A percentile compares a stretch with the other conserved stretches of the same genome.
Conservation (phyloP, 2,329 filamentous ascomycete species). For the Teratosphaeria epicoccoides region DNA sequence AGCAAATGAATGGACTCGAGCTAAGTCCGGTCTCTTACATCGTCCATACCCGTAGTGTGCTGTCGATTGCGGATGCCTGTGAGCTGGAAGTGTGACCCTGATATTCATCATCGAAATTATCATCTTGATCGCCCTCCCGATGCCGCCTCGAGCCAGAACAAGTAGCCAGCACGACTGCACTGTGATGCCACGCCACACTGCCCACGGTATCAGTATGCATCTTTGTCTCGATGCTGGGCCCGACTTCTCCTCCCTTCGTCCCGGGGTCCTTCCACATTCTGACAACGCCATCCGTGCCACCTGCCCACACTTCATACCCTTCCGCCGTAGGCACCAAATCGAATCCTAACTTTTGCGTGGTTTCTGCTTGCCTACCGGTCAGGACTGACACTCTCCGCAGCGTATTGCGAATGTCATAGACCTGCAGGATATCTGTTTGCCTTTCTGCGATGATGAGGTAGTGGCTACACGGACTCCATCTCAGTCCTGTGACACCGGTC, state of each 20-base stretch:
- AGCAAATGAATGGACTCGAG: too few relatives aligned
- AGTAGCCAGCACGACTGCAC: conserved; percentile 38
- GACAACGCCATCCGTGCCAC: conserved; percentile 44
- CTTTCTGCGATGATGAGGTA: conserved; percentile 51
- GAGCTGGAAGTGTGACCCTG: not conserved
- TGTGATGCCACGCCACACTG: conserved; percentile 37
- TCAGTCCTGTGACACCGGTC: conserved; percentile 44
- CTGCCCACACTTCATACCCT: conserved; percentile 47
- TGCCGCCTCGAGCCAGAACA: conserved; percentile 32
- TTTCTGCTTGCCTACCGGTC: conserved; percentile 31
- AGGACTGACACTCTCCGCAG: conserved; percentile 42
- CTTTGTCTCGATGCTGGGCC: conserved; percentile 33
- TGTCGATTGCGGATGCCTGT: not conserved
- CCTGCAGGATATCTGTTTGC: conserved; percentile 42
- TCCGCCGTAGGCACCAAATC: conserved; percentile 36
- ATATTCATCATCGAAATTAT: not conserved
- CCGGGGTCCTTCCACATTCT: conserved; percentile 39
- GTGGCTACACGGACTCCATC: conserved; percentile 47
- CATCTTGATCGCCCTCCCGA: not conserved
- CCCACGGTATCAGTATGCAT: conserved; percentile 38
- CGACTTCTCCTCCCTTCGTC: conserved; percentile 29
- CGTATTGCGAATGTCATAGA: conserved; percentile 51
- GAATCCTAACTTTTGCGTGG: conserved; percentile 47
- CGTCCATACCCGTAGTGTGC: not conserved
- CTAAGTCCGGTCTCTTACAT: too few relatives aligned